Evolutionary conservation across 73 alveolate genomes (phyloP).

Genomic region (Symbiodinium natans): DNA sequence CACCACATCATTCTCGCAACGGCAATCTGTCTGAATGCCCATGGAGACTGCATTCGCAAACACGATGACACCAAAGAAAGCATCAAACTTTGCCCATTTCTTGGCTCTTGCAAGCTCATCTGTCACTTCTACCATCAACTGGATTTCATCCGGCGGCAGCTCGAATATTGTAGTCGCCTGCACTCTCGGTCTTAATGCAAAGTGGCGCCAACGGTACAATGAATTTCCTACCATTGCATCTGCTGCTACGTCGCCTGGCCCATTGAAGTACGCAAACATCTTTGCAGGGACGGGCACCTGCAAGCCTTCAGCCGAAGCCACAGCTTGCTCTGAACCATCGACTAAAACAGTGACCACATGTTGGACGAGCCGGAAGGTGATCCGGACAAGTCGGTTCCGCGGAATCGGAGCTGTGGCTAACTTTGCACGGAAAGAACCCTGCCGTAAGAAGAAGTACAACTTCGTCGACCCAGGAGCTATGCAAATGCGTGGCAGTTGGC

Average conservation of each 20-base stretch:
- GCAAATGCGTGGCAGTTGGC: slow-evolving; percentile 75
- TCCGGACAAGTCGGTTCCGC: background rate
- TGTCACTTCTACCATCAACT: slow-evolving; percentile 48
- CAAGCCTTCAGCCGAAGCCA: background rate
- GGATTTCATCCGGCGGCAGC: slow-evolving; percentile 81
- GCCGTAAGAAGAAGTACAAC: slow-evolving; percentile 14
- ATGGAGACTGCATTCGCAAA: slow-evolving; percentile 48
- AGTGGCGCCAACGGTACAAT: slow-evolving; percentile 72
- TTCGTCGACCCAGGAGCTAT: slow-evolving; percentile 29
- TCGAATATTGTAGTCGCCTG: slow-evolving; percentile 57
- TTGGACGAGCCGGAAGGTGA: slow-evolving; percentile 1
- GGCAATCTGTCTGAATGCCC: slow-evolving; percentile 74
- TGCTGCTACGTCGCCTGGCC: slow-evolving; percentile 67
- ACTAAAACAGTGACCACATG: background rate
- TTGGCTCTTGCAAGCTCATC: slow-evolving; percentile 27
- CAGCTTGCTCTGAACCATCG: background rate
- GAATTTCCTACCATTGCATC: slow-evolving; percentile 46
- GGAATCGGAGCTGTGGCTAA: slow-evolving; percentile 21
- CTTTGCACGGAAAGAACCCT: slow-evolving; percentile 47
- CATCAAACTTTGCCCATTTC: slow-evolving; percentile 8
- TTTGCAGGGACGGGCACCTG: slow-evolving; percentile 64
- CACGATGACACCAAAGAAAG: slow-evolving; percentile 32
- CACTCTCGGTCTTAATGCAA: slow-evolving; percentile 41
- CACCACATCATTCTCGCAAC: slow-evolving; percentile 30
- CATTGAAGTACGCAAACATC: slow-evolving; percentile 32